Percentiles rank a stretch among this genome's conserved stretches.
phyloP scores from a whole-genome alignment of 1,139 yeast species.

The Oligophagozyma castellii region DNA sequence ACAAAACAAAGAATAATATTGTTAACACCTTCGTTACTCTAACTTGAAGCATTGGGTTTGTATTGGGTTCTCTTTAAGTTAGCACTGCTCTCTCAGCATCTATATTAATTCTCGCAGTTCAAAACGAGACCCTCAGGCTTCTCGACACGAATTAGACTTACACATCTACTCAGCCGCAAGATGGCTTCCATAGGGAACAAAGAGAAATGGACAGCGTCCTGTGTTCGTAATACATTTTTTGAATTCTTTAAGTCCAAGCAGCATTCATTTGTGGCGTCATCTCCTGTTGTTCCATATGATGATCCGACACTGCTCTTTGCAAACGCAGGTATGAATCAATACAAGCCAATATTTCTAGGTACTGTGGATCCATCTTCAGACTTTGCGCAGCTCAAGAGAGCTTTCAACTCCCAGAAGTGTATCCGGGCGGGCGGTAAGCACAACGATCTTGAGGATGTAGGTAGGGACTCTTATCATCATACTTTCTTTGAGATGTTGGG shows the following conservation, averaged over 20 bases:
- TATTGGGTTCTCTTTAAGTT: no score
- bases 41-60: no score
- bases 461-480: constrained; percentile 94
- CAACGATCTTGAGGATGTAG: constrained; percentile 96
- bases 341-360: constrained; percentile 91
- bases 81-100: no score
- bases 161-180: no score
- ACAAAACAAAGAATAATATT: no score
- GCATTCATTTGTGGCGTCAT: constrained; percentile 79
- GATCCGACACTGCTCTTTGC: constrained; percentile 94
- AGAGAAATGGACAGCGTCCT: constrained; percentile 48
- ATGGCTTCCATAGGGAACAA: constrained; percentile 24
- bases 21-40: no score
- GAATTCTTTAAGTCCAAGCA: constrained; percentile 56
- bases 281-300: constrained; percentile 93
- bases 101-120: no score
- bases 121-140: no score
- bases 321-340: constrained; percentile 98
- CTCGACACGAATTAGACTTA: no score
- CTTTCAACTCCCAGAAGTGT: constrained; percentile 93
- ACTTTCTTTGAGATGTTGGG: constrained; percentile 99
- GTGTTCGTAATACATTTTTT: constrained; percentile 78
- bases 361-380: constrained; percentile 92
- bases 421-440: constrained; percentile 99
- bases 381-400: constrained; percentile 70